Evolutionary conservation across 2,329 filamentous ascomycete species (phyloP).

Genomic region (Fusarium sp.): DNA sequence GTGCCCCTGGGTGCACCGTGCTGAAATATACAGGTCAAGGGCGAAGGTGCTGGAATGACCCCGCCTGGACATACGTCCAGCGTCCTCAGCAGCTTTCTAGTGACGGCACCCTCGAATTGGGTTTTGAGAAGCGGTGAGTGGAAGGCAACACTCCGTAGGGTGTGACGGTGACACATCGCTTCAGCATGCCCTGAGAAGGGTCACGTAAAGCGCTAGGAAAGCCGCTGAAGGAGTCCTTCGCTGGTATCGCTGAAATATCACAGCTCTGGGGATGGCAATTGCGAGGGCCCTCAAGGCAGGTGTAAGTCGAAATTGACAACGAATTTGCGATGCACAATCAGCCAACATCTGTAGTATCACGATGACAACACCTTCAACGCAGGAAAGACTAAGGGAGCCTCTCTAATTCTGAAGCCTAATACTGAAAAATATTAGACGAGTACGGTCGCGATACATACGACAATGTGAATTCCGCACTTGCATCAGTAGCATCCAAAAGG

Average conservation of each 20-base stretch:
- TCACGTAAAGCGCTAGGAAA: constrained; percentile 36
- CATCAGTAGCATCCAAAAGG: constrained; percentile 36
- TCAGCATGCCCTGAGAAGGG: constrained; percentile 36
- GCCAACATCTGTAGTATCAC: constrained; percentile 2
- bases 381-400: constrained; percentile 6
- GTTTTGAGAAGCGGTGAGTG: constrained; percentile 29
- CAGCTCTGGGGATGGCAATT: constrained; percentile 23
- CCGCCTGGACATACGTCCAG: constrained; percentile 33
- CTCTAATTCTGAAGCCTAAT: neutral
- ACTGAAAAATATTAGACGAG: constrained; percentile 32
- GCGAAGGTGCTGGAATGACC: constrained; percentile 45
- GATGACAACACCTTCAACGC: neutral
- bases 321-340: constrained; percentile 27
- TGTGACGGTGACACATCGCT: constrained; percentile 41
- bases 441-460: constrained; percentile 35
- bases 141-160: constrained; percentile 27
- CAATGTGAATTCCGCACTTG: constrained; percentile 29
- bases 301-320: constrained; percentile 18
- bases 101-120: constrained; percentile 36
- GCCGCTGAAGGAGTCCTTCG: constrained; percentile 34
- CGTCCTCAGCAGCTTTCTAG: constrained; percentile 19
- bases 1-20: constrained; percentile 33
- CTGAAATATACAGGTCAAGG: constrained; percentile 43
- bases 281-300: constrained; percentile 10
- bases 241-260: constrained; percentile 43